Evolutionary conservation across 371 early-diverging fungal genomes (phyloP).

Genomic region (Apophysomyces elegans): DNA sequence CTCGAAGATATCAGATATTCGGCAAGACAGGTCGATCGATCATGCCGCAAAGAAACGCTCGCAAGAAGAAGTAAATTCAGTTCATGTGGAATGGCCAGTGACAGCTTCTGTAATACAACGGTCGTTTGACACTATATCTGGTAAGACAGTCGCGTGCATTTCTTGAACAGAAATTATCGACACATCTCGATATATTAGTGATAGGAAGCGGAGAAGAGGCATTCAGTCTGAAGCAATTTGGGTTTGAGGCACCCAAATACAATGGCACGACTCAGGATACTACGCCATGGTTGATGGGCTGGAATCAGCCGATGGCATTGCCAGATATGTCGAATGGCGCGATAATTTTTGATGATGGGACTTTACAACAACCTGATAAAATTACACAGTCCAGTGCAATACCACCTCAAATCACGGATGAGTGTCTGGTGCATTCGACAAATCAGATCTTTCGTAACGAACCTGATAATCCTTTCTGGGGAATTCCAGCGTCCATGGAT

Average conservation of each 20-base stretch:
- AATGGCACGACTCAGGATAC: background rate
- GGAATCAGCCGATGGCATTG: background rate
- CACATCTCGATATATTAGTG: background rate
- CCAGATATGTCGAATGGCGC: background rate
- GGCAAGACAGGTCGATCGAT: background rate
- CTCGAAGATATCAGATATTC: background rate
- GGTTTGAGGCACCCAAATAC: conserved; percentile 29
- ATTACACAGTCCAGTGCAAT: background rate
- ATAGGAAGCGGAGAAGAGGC: conserved; percentile 27
- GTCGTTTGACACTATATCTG: too few species aligned
- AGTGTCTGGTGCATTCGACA: too few species aligned
- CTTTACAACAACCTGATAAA: background rate
- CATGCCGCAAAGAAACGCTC: too few species aligned
- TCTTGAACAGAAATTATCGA: background rate
- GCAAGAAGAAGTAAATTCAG: too few species aligned
- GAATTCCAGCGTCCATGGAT: conserved; percentile 48
- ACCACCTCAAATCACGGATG: background rate
- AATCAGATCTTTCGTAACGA: conserved; percentile 38
- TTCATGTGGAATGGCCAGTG: too few species aligned
- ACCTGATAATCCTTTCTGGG: conserved; percentile 52
- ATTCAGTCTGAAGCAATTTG: conserved; percentile 53
- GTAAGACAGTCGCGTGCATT: too few species aligned
- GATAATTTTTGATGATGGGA: background rate
- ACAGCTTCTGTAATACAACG: too few species aligned
- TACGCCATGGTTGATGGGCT: background rate